Evolutionary conservation across 106 monocot genomes (phyloP).

Genomic region (Apostasia shenzhenica): DNA sequence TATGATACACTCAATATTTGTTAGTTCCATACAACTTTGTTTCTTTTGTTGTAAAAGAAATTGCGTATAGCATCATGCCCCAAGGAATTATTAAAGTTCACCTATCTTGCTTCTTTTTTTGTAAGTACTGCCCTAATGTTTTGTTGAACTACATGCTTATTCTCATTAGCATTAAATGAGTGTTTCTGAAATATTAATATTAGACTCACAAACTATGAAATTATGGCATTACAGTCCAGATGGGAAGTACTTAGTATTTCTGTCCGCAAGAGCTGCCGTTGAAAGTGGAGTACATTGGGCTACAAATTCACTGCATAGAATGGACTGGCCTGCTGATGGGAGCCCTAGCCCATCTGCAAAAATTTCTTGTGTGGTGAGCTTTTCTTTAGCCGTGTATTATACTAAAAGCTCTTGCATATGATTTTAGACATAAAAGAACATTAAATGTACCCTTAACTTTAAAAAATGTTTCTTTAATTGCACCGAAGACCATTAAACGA

Average conservation of each 20-base stretch:
- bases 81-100: no score
- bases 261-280: conserved; percentile 83
- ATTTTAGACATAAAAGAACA: no score
- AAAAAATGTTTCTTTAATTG: no score
- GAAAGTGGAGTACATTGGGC: conserved; percentile 90
- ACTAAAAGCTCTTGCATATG: background rate
- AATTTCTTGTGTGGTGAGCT: conserved; percentile 68
- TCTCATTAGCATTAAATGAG: conserved; percentile 1
- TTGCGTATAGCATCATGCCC: no score
- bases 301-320: conserved; percentile 84
- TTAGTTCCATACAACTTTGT: no score
- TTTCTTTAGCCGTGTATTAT: background rate
- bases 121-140: background rate
- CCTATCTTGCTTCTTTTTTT: no score
- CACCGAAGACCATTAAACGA: no score
- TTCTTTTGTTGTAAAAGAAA: no score
- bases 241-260: conserved; percentile 81
- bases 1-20: no score
- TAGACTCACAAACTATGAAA: conserved; percentile 3
- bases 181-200: background rate
- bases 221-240: conserved; percentile 66
- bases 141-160: background rate
- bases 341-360: conserved; percentile 24
- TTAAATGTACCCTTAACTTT: no score
- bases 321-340: conserved; percentile 66